Evolutionary conservation across 371 early-diverging fungal species (phyloP), one percentile per base, ranked within the genome.

Genomic region (Chytridium lagenaria): DNA sequence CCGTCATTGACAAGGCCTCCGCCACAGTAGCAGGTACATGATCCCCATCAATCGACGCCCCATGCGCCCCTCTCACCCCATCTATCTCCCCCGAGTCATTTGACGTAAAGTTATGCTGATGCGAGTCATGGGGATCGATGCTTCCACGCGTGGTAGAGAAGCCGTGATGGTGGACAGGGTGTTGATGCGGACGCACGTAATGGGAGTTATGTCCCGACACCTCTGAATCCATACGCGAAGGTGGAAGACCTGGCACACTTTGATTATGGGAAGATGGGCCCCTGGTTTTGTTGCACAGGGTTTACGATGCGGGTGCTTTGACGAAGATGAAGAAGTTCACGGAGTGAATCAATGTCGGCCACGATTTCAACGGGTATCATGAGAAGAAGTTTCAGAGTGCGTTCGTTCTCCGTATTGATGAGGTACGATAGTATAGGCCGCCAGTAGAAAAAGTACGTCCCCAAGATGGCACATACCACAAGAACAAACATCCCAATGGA

Each of bases 341-440:
- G 70, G 2, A 78, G 52, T 5, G 75, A 75, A 55, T 78, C 75
- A 63, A 75, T 78, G 50, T 78, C 74, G 31, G 75, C 73, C 2
- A 78, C 75, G 34, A 78, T 71, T 34, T 70, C 74, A n/a, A 78
- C 75, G 16, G 78, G 78, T 28, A 78, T 69, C 78, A 78, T 78
- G 15, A 78, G 68, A 12, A 72, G 61, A 30, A 78, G 64, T 52
- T 73, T 73, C 37, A 78, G 66, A 7, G 78, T 78, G 10, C 78
- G 51, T 50, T 77, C 76, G 51, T 75, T 75, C 1, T 75, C 76
- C 15, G 76, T 75, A 19, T 71, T 75, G 67, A 75, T 71, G 59
- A 75, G 71, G 68, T 71, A 70, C 22, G 55, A 67, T 22, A 66
- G 26, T 3, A 75, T 67, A 19, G 34, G 61, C 22, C 65, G 72